These are phyloP conservation scores for Fusarium azukiicola DNA, from an alignment of 2,329 filamentous ascomycete genomes.

Conservation along the genomic window DNA sequence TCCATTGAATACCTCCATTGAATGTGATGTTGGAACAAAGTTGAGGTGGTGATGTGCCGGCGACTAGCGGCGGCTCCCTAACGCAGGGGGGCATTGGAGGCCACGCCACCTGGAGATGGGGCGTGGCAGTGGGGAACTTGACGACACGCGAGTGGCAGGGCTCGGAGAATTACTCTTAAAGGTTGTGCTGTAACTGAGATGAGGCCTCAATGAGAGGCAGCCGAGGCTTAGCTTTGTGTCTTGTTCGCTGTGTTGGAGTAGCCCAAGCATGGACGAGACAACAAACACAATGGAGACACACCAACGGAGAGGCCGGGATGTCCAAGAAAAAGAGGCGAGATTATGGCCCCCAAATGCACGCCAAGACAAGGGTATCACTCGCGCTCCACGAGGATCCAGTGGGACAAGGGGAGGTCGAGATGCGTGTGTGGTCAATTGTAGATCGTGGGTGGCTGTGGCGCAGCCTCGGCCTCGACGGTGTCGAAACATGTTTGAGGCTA, in stretches of 20 bases:
- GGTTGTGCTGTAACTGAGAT: background rate
- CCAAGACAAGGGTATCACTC: constrained; percentile 38
- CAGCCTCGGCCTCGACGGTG: constrained; percentile 17
- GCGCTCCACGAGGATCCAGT: constrained; percentile 15
- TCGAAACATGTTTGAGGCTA: constrained; percentile 25
- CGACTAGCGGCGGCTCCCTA: background rate
- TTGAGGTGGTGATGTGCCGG: constrained; percentile 14
- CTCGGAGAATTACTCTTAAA: background rate
- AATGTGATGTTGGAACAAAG: constrained; percentile 43
- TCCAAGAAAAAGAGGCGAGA: constrained; percentile 3
- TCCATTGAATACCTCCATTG: background rate
- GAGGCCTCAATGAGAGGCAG: constrained; percentile 25
- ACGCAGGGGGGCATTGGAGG: constrained; percentile 20
- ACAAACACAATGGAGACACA: constrained; percentile 13
- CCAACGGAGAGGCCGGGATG: constrained; percentile 3
- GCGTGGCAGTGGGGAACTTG: constrained; percentile 33
- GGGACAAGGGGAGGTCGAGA: background rate
- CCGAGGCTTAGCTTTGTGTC: constrained; percentile 12
- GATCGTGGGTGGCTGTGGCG: constrained; percentile 37
- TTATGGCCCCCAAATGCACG: constrained; percentile 17
- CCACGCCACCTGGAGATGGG: constrained; percentile 25
- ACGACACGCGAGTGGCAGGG: constrained; percentile 13
- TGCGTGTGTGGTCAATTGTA: background rate
- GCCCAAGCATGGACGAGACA: background rate
- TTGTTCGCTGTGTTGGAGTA: background rate